phyloP scores from a whole-genome alignment of 106 monocot species.

The Agapanthus africanus region DNA sequence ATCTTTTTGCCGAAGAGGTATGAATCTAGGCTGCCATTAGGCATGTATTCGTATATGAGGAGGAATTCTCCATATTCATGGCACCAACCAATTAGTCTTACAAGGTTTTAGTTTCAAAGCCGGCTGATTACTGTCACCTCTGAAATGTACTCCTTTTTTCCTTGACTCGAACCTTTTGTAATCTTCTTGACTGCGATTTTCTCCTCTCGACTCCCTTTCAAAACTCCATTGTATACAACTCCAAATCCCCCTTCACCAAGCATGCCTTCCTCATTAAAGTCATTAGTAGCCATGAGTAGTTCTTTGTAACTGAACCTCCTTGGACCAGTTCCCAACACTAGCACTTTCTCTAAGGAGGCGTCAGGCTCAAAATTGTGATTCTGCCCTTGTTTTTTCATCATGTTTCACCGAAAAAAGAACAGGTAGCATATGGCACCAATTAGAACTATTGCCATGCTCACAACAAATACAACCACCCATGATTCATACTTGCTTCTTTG shows the following conservation, averaged over 20 bases:
- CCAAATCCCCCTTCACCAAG: no score
- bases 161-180: neutral
- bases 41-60: conserved; percentile 33
- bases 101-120: conserved; percentile 45
- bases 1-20: conserved; percentile 8
- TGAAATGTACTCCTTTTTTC: conserved; percentile 45
- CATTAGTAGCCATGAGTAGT: no score
- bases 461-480: neutral
- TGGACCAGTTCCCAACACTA: no score
- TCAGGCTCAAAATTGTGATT: neutral
- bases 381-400: neutral
- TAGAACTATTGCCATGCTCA: neutral
- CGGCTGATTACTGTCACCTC: conserved; percentile 58
- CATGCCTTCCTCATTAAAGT: no score
- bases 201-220: neutral
- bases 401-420: neutral
- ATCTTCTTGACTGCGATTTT: neutral
- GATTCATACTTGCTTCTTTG: neutral
- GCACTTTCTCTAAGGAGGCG: neutral
- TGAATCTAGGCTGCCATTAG: conserved; percentile 39
- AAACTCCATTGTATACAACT: no score
- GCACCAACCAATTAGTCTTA: conserved; percentile 48
- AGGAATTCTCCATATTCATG: conserved; percentile 37
- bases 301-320: no score
- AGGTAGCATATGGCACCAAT: neutral